Evolutionary conservation across 1,139 yeast genomes (phyloP).

Genomic region (Lodderomyces pseudojiufengensis): DNA sequence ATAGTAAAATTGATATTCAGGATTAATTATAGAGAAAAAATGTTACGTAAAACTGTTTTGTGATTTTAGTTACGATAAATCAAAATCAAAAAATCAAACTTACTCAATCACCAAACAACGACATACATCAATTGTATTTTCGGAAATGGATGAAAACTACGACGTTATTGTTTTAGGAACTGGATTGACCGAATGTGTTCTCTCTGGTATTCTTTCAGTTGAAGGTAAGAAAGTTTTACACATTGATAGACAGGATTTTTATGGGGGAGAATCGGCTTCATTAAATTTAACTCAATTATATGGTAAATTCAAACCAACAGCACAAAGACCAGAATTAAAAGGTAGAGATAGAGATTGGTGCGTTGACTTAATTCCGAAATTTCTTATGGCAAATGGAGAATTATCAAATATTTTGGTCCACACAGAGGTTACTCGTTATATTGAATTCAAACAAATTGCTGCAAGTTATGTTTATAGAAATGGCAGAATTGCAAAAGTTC

Average conservation of each 20-base stretch:
- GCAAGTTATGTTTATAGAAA: constrained; percentile 92
- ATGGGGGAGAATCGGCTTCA: constrained; percentile 82
- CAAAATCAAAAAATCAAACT: neutral
- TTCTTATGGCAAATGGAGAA: constrained; percentile 97
- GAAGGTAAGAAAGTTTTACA: constrained; percentile 91
- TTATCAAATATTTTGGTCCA: constrained; percentile 91
- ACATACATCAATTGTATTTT: neutral
- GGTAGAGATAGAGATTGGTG: constrained; percentile 99
- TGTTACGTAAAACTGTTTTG: no score
- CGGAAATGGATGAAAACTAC: constrained; percentile 85
- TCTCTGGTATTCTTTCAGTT: constrained; percentile 89
- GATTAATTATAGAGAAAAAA: no score
- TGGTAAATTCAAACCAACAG: constrained; percentile 63
- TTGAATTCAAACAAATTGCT: constrained; percentile 92
- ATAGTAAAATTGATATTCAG: no score
- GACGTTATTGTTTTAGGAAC: constrained; percentile 64
- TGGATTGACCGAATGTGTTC: constrained; percentile 93
- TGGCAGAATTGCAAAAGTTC: constrained; percentile 92
- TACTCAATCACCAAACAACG: neutral
- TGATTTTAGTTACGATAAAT: no score
- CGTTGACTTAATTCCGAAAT: constrained; percentile 94
- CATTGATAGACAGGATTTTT: constrained; percentile 93
- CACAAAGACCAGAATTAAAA: constrained; percentile 66
- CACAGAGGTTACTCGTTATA: constrained; percentile 92
- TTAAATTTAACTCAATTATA: constrained; percentile 62